These are phyloP conservation scores for Solanum medicagineum DNA, from an alignment of 257 asterid species.

Conservation along the genomic window DNA sequence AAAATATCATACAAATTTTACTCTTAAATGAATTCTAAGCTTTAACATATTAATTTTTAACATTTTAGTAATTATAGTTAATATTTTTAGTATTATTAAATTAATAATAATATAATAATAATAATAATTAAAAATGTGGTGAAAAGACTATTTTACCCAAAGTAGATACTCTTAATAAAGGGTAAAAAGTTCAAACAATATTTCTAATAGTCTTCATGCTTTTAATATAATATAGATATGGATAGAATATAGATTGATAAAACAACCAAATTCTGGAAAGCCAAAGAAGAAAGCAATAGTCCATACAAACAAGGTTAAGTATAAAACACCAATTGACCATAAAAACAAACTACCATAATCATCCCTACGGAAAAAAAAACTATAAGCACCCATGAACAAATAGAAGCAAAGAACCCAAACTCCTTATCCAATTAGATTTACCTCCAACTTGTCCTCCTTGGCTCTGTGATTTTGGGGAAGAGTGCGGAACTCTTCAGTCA, in stretches of 20 bases:
- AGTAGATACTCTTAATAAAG: too few relatives aligned
- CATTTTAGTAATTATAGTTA: too few relatives aligned
- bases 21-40: too few relatives aligned
- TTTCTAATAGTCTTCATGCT: too few relatives aligned
- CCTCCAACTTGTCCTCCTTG: constrained; percentile 87
- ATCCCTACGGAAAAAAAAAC: not conserved
- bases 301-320: not conserved
- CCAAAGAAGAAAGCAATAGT: not conserved
- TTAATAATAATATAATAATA: too few relatives aligned
- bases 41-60: too few relatives aligned
- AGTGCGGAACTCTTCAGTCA: constrained; percentile 66
- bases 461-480: constrained; percentile 80
- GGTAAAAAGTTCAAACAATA: too few relatives aligned
- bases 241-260: not conserved
- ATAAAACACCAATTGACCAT: not conserved
- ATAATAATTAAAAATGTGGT: too few relatives aligned
- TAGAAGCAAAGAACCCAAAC: not conserved
- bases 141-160: too few relatives aligned
- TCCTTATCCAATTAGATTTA: constrained; percentile 1
- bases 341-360: not conserved
- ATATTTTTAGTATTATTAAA: too few relatives aligned
- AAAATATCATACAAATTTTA: too few relatives aligned
- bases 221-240: too few relatives aligned
- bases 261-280: not conserved
- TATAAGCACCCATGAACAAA: not conserved